These are phyloP conservation scores for Gossypium raimondii DNA, from an alignment of 345 rosid genomes.

Conservation along the genomic window DNA sequence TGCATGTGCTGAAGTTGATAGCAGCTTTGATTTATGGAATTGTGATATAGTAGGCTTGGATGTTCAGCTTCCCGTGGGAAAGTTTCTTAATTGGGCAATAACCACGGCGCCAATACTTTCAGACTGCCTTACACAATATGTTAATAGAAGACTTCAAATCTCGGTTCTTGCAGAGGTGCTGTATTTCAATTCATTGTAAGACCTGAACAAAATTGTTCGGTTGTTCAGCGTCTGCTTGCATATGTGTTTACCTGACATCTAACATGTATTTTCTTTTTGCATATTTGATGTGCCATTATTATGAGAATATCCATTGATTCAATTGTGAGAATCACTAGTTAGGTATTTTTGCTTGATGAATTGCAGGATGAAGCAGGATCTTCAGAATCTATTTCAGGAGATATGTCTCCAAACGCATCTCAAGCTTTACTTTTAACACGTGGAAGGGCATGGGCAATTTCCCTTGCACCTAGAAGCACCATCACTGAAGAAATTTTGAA, in stretches of 20 bases:
- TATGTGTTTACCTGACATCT: background rate
- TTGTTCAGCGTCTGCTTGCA: background rate
- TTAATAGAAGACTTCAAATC: constrained; percentile 46
- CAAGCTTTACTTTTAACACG: constrained; percentile 39
- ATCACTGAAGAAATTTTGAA: constrained; percentile 51
- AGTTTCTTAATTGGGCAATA: constrained; percentile 65
- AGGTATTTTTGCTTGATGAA: constrained; percentile 15
- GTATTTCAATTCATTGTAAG: too few relatives aligned
- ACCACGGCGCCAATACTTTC: constrained; percentile 48
- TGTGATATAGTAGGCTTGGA: constrained; percentile 42
- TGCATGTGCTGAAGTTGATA: constrained; percentile 48
- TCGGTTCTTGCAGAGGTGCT: constrained; percentile 39
- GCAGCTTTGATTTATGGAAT: constrained; percentile 53
- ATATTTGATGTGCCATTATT: background rate
- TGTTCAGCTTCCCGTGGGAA: constrained; percentile 54
- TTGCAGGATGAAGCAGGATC: constrained; percentile 45
- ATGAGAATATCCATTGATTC: background rate
- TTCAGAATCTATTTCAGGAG: constrained; percentile 33
- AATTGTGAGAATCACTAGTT: background rate
- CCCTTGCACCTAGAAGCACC: constrained; percentile 40
- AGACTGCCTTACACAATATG: constrained; percentile 59
- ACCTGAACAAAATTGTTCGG: too few relatives aligned
- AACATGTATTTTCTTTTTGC: background rate
- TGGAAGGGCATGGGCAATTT: constrained; percentile 73
- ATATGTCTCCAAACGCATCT: constrained; percentile 26